Base-by-base conservation (phyloP, 129 eudicot species). In the Lonicera japonica region DNA sequence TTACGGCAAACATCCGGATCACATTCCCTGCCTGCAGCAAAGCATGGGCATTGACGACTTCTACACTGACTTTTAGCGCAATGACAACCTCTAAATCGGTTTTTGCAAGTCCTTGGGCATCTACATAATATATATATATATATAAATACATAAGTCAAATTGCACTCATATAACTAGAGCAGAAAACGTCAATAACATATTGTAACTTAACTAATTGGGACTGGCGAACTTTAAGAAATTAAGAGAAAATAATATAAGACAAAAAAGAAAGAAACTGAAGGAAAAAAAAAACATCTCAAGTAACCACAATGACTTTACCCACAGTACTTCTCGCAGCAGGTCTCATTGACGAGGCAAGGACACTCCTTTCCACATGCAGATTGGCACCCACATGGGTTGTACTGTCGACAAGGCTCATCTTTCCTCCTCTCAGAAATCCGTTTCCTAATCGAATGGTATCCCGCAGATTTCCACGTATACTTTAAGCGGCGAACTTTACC, bases 1-100 rank as follows among this genome's bases (percentile, higher is more conserved):
- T 92, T 92, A 47, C 89, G 74, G 80, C 99, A 92, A 56, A 92
- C 96, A 75, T 92, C 99, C 13, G 99, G 99, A 71, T 92, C 99
- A 75, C 99, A 92, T 69, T 88, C 99, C 69, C 99, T 76, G 47
- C 79, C 83, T 29, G 95, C 96, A 62, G 95, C 99, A 87, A 85
- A 85, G 67, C 99, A 92, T 3, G 99, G 96, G 63, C 99, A 92
- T 54, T 88, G 99, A 46, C 95, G 91, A 70, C 96, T 85, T 71
- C 96, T 78, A 65, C 99, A 92, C 80, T 92, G 95, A 58, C 91
- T 83, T 82, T 88, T 92, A 51, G 92, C 89, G 68, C 99, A 88
- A 70, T 74, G 87, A 80, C 99, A 92, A 48, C 99, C 99, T 76
- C 95, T 77, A 74, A 92, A 92, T 61, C 89, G 81, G 63, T 81